Conservation (phyloP, 768 basidiomycete species). For the Collybia sp. region DNA sequence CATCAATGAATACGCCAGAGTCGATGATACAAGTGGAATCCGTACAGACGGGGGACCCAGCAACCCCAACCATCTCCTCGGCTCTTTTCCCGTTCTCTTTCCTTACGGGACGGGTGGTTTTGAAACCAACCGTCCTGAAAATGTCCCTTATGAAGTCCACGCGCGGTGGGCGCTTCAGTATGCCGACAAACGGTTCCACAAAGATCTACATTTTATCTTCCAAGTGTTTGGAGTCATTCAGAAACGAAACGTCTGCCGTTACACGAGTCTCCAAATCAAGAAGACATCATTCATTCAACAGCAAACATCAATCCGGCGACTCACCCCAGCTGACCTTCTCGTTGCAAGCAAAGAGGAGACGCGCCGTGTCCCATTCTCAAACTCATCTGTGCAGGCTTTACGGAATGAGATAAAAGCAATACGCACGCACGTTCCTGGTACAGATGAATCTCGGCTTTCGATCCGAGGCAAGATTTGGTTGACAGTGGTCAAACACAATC, state of each 20-base stretch:
- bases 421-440: constrained; percentile 18
- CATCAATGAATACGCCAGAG: neutral
- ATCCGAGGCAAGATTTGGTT: constrained; percentile 31
- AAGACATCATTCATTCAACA: constrained; percentile 15
- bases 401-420: constrained; percentile 19
- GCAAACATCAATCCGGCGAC: no score
- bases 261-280: constrained; percentile 27
- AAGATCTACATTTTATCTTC: constrained; percentile 22
- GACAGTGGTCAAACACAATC: constrained; percentile 19
- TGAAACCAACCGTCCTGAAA: neutral
- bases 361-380: constrained; percentile 9
- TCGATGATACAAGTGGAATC: neutral
- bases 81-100: constrained; percentile 7
- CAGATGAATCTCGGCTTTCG: constrained; percentile 22
- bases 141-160: constrained; percentile 13
- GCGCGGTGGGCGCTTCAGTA: constrained; percentile 18
- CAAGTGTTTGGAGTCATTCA: constrained; percentile 21
- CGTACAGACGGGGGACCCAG: no score
- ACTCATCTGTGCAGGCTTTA: constrained; percentile 19
- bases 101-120: constrained; percentile 12
- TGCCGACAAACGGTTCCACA: constrained; percentile 21
- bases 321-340: constrained; percentile 11
- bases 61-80: constrained; percentile 7
- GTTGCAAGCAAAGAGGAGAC: constrained; percentile 29
- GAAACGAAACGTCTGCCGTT: constrained; percentile 14